These are phyloP conservation scores for Zygotorulaspora danielsina DNA, from an alignment of 805 yeast species.

Conservation along the genomic window DNA sequence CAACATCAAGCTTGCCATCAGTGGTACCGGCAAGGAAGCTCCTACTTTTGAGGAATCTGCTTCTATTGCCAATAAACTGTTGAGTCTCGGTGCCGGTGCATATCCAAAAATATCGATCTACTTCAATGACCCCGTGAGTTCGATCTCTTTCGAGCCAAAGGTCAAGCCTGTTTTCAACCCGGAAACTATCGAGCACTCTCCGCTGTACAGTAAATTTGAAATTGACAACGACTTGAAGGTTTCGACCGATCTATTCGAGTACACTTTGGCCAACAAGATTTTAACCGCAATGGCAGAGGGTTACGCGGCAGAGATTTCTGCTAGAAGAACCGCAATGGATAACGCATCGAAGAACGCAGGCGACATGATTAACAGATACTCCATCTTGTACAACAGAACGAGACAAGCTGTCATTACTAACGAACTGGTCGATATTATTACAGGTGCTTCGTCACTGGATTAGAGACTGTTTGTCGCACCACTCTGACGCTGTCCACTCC, in stretches of 20 bases:
- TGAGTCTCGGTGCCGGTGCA: constrained; percentile 38
- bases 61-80: constrained; percentile 79
- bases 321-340: constrained; percentile 99
- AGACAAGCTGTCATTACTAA: constrained; percentile 99
- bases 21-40: constrained; percentile 93
- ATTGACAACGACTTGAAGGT: constrained; percentile 64
- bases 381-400: constrained; percentile 98
- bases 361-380: constrained; percentile 94
- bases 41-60: constrained; percentile 92
- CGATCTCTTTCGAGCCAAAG: constrained; percentile 87
- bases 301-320: constrained; percentile 95
- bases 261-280: constrained; percentile 84
- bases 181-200: constrained; percentile 73
- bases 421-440: constrained; percentile 98
- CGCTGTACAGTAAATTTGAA: constrained; percentile 79
- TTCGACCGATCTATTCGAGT: constrained; percentile 74
- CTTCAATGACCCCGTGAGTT: constrained; percentile 83
- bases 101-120: constrained; percentile 76
- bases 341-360: constrained; percentile 99
- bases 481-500: too few species aligned
- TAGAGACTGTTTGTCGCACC: constrained; percentile 43
- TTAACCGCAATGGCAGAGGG: constrained; percentile 94
- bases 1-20: constrained; percentile 68
- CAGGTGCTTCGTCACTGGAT: constrained; percentile 98
- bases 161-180: constrained; percentile 61